Evolutionary conservation across 2,329 filamentous ascomycete species (phyloP), one percentile per base, ranked within the genome.

Genomic region (Neofusicoccum kwambonambiense): DNA sequence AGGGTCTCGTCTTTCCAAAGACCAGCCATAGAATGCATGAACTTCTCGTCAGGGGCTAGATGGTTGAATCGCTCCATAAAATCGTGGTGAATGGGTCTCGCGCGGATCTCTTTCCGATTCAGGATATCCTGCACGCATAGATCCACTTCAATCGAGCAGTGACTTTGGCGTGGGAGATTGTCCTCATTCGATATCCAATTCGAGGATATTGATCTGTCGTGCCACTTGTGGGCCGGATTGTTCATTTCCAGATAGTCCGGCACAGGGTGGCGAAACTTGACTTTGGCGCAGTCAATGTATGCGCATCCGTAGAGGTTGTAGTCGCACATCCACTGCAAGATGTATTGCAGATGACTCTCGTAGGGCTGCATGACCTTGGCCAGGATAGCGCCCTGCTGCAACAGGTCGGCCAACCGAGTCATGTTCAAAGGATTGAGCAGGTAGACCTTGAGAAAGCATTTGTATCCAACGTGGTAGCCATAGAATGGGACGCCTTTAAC

Each of bases 241-340:
- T 84, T 83, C n/a, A 87, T 80, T 22, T 89, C 84, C n/a, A 88
- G 81, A 70, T 86, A 87, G 8, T 84, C 80, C 0, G 93, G 93
- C 1, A 97, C 81, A 0, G 93, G 93, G 2, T 83, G 82, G 63
- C 95, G 87, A 73, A 97, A 97, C 34, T 80, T 83, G 1, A 89
- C 86, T 68, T 87, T 90, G 9, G 82, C 82, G 57, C 88, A 90
- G 65, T 94, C 86, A 68, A 98, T 87, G 71, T 94, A 96, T 64
- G 88, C 89, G 74, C 95, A 99, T 6, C 96, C 96, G 75, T 96
- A 98, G 69, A 99, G 82, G 74, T 97, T 99, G 81, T 96, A 99
- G 76, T 99, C 96, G 68, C 90, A 90, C 95, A 99, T 98, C 86
- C 96, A 99, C 78, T 99, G 96, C 9, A 95, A 83, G 8, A 97